Base-by-base conservation (phyloP, 257 asterid genomes). In the Solanum chaucha region DNA sequence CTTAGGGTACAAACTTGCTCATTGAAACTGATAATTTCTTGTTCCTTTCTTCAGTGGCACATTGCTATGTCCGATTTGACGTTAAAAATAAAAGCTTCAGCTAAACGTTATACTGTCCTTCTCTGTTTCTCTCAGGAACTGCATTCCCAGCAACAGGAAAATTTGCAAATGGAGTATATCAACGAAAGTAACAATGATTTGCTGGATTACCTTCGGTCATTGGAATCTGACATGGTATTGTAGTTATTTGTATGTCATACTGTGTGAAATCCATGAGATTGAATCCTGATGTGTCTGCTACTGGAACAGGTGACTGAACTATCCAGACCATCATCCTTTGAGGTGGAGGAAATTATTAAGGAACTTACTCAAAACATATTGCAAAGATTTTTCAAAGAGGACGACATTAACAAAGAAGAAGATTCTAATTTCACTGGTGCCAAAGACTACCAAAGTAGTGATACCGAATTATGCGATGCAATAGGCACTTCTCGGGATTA, bases 161-260 rank as follows among this genome's bases (percentile, higher is more conserved):
- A 90, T 90, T 10, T 90, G 91, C 92, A 90, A 84, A 92, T 93
- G 92, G 98, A 94, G 94, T 92, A 85, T 88, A 88, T 88, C 75
- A 91, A 88, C 61, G 90, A 87, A 74, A 92, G 95, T 85, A 92
- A 94, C 87, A 97, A 97, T 89, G 92, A 93, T 89, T 92, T 97
- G 86, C 92, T 97, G 34, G 98, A 97, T 89, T 96, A 95, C 90
- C 90, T 97, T 38, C 90, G 99, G 90, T 96, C 99, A 46, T 88
- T 97, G 95, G 98, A 97, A 86, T 90, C 98, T 30, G 93, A 96
- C 55, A 96, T 95, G 98, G 99, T 96, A 95, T 90, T 90, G 80
- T 87, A 46, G 71, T 38, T 11, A 34, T 75, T 71, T 81, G 61
- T 84, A 81, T 32, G 81, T 75, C 59, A 32, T 46, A 80, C 58